phyloP scores from a whole-genome alignment of 192 early-diverging fungal genomes.

The Backusella psychrophila region DNA sequence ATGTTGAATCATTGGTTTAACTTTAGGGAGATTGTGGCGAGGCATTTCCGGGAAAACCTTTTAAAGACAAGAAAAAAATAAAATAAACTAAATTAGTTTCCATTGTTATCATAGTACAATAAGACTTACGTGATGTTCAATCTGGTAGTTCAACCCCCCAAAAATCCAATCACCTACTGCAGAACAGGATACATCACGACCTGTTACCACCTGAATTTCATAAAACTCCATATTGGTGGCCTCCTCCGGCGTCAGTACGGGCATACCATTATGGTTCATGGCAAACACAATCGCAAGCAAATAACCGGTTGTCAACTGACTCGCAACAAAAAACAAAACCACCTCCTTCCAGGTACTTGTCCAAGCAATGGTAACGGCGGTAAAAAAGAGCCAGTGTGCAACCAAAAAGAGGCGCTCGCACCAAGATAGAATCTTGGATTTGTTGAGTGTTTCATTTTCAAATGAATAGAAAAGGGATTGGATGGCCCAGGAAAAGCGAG shows the following conservation, averaged over 20 bases:
- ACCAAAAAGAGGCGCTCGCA: slow-evolving; percentile 56
- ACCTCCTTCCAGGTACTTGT: slow-evolving; percentile 34
- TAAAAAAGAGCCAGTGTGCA: slow-evolving; percentile 70
- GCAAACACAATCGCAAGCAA: slow-evolving; percentile 73
- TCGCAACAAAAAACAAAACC: slow-evolving; percentile 58
- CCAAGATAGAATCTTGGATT: slow-evolving; percentile 40
- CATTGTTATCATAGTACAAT: neutral
- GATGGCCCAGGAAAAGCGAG: slow-evolving; percentile 73
- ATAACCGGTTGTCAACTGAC: slow-evolving; percentile 68
- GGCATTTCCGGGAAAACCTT: slow-evolving; percentile 76
- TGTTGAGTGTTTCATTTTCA: slow-evolving; percentile 43
- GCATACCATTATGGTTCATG: slow-evolving; percentile 86
- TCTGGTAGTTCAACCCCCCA: slow-evolving; percentile 81
- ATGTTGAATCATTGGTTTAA: slow-evolving; percentile 54
- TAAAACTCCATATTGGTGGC: slow-evolving; percentile 70
- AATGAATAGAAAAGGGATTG: slow-evolving; percentile 60
- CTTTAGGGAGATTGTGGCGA: slow-evolving; percentile 64
- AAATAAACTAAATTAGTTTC: neutral
- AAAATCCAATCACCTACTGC: slow-evolving; percentile 77
- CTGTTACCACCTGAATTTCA: slow-evolving; percentile 71
- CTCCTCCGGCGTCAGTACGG: slow-evolving; percentile 63
- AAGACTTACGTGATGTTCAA: slow-evolving; percentile 74
- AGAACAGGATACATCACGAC: slow-evolving; percentile 64
- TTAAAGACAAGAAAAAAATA: neutral
- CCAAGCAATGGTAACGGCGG: slow-evolving; percentile 47